Evolutionary conservation across 345 rosid genomes (phyloP).

Genomic region (Dipteronia sinensis): DNA sequence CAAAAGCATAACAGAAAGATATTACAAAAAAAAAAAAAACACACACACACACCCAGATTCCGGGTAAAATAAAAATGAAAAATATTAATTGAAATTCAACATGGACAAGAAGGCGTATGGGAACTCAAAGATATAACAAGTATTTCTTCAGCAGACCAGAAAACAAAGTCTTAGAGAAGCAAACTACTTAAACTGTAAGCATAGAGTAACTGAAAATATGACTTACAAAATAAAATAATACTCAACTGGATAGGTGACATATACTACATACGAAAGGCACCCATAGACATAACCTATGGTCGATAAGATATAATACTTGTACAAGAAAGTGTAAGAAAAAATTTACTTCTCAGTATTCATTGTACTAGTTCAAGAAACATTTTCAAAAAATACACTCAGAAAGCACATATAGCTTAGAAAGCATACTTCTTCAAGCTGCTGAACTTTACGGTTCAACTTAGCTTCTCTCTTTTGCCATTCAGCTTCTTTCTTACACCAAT

Average conservation of each 20-base stretch:
- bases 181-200: neutral
- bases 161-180: slow-evolving; percentile 11
- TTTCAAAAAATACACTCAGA: neutral
- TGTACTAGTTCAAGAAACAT: slow-evolving; percentile 7
- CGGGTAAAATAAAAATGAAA: neutral
- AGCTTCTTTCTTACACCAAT: slow-evolving; percentile 47
- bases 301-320: neutral
- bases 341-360: neutral
- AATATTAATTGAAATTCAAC: neutral
- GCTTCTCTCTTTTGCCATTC: slow-evolving; percentile 58
- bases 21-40: neutral
- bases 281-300: neutral
- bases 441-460: slow-evolving; percentile 43
- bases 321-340: neutral
- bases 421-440: slow-evolving; percentile 51
- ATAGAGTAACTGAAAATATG: neutral
- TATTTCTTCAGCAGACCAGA: neutral
- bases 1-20: no score
- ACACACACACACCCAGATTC: neutral
- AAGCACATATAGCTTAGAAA: slow-evolving; percentile 1
- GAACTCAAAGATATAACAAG: neutral
- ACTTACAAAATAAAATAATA: slow-evolving; percentile 4
- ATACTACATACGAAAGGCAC: neutral
- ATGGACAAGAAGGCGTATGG: neutral
- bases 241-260: neutral